A percentile compares a stretch with the other conserved stretches of the same genome.
Evolutionary conservation across 2,329 filamentous ascomycete species (phyloP).

Genomic region (Tolypocladium paradoxum): DNA sequence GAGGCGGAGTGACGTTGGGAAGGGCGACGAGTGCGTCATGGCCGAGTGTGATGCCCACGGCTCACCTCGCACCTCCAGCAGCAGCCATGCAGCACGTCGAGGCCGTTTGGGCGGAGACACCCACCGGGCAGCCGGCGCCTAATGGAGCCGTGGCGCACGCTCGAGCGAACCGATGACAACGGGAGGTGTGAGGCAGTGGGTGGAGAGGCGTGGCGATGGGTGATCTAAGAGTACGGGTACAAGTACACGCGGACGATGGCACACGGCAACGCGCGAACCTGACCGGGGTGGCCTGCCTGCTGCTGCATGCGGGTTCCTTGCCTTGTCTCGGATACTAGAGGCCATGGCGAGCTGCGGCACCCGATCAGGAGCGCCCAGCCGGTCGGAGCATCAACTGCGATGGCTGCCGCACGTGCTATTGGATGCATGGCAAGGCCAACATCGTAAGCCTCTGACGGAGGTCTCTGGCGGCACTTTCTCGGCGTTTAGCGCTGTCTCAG

Average conservation of each 20-base stretch:
- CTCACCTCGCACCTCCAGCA: not conserved
- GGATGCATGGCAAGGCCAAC: no score
- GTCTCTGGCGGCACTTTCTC: not conserved
- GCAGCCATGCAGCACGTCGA: not conserved
- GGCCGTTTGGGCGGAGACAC: not conserved
- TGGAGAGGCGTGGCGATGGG: not conserved
- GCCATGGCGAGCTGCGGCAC: not conserved
- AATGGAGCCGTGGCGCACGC: not conserved
- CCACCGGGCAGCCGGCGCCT: not conserved
- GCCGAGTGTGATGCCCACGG: not conserved
- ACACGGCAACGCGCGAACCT: not conserved
- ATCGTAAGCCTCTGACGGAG: not conserved
- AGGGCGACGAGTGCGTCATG: slow-evolving; percentile 23
- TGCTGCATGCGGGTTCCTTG: no score
- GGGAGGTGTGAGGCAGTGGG: not conserved
- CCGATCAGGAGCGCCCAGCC: not conserved
- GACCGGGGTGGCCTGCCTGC: not conserved
- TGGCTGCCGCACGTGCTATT: no score
- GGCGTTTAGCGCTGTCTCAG: not conserved
- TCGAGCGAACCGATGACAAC: not conserved
- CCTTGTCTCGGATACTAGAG: not conserved
- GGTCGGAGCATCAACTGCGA: not conserved
- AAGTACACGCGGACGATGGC: no score
- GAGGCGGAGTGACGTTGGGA: slow-evolving; percentile 21
- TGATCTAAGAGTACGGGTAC: no score